Conservation (phyloP, 1,139 yeast genomes). For the Barnettozyma hawaiiensis region DNA sequence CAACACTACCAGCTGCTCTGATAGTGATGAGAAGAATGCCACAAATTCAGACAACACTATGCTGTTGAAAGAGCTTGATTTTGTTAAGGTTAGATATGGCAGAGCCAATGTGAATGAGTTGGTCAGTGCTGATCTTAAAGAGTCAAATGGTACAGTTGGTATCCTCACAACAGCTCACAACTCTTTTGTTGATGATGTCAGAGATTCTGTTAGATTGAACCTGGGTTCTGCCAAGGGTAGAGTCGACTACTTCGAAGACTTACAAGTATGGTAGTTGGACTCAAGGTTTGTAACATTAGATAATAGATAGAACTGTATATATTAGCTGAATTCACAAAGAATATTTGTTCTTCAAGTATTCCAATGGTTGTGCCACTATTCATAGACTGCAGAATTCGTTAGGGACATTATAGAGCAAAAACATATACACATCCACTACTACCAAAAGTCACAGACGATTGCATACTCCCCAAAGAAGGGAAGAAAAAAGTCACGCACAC, state of each 20-base stretch:
- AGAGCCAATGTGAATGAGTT: constrained; percentile 41
- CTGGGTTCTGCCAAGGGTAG: constrained; percentile 16
- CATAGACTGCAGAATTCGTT: too few species aligned
- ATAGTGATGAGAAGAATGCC: constrained; percentile 10
- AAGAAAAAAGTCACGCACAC: too few species aligned
- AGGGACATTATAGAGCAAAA: too few species aligned
- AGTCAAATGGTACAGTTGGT: constrained; percentile 37
- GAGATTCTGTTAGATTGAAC: constrained; percentile 30
- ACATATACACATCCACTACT: too few species aligned
- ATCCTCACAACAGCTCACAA: constrained; percentile 50
- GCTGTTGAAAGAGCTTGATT: constrained; percentile 26
- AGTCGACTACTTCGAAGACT: constrained; percentile 24
- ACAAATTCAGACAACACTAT: not conserved
- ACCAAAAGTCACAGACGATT: too few species aligned
- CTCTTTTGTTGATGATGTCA: constrained; percentile 46
- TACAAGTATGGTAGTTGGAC: constrained; percentile 22
- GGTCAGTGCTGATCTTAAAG: constrained; percentile 35
- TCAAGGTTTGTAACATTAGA: not conserved
- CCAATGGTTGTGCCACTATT: too few species aligned
- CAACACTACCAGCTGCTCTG: constrained; percentile 9
- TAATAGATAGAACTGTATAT: not conserved
- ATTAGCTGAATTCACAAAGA: too few species aligned
- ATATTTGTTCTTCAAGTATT: too few species aligned
- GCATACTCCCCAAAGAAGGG: too few species aligned
- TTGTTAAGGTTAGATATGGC: constrained; percentile 40